Evolutionary conservation across 2,329 filamentous ascomycete genomes (phyloP), one percentile per base, ranked within the genome.

Genomic region (Stachybotrys chartarum): DNA sequence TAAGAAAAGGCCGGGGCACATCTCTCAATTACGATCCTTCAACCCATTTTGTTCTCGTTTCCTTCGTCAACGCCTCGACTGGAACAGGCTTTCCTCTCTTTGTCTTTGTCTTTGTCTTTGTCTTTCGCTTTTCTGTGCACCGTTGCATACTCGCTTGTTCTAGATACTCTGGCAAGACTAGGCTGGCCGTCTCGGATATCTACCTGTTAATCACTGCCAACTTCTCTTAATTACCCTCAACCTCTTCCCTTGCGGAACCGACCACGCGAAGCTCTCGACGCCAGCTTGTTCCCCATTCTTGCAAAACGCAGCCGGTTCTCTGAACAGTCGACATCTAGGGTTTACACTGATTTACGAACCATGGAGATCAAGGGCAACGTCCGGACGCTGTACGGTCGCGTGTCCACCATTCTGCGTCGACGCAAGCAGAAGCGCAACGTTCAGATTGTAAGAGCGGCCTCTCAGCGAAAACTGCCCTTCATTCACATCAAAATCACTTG

Each of bases 381-480:
- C 65, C 73, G 72, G 60, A 72, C 71, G 56, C 65, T 78, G 50
- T 73, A 71, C 62, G 66, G 70, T 30, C 78, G 76, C 32, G 66
- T 80, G 46, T 75, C 78, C 56, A 72, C 68, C 39, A 68, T 75
- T n/a, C 62, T 77, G 51, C 66, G 68, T 49, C 67, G 72, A 51
- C 70, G 73, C 55, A 78, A 76, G 64, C 67, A 70, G 50, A 75
- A 75, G 63, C 66, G 67, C 18, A 65, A 62, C n/a, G 56, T 77
- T 14, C 70, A 78, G 53, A 82, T 82, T 65, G 78, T 81, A 64
- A 58, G 77, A 63, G 24, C 24, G 24, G 24, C 24, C 24, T 24
- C 24, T 24, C 24, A 24, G 24, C 24, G 24, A 12, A 16, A 51
- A 18, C n/a, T 7, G 6, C 18, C 12, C 11, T 17, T 49, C 48